These are phyloP conservation scores for Alternaria atra DNA, from an alignment of 2,329 filamentous ascomycete genomes.

Conservation along the genomic window DNA sequence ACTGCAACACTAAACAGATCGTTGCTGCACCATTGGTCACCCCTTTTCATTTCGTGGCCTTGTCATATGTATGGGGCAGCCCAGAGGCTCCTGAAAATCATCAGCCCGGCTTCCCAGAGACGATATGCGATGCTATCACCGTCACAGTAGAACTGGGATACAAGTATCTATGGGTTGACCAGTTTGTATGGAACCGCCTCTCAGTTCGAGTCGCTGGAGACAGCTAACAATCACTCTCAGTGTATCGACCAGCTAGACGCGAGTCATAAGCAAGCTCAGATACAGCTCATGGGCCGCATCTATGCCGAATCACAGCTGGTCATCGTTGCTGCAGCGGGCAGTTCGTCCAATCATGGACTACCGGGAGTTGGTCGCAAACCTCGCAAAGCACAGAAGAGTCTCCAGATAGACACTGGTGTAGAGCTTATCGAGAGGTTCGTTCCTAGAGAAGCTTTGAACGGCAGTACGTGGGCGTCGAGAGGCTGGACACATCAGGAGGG, in stretches of 20 bases:
- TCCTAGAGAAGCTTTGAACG: not conserved
- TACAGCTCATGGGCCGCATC: not conserved
- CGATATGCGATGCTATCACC: not conserved
- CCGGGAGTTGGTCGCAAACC: not conserved
- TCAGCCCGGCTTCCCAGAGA: rapidly evolving
- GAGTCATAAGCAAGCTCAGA: not conserved
- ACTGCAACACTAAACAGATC: not conserved
- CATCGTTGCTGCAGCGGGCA: not conserved
- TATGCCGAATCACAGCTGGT: not conserved
- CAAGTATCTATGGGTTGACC: not conserved
- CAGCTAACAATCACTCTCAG: not conserved
- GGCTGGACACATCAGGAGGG: not conserved
- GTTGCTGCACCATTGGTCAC: rapidly evolving
- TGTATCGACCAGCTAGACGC: not conserved
- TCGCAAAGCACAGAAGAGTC: rapidly evolving
- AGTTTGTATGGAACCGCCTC: not conserved
- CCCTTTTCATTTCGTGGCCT: not conserved
- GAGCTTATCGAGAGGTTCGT: not conserved
- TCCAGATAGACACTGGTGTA: not conserved
- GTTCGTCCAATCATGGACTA: not conserved
- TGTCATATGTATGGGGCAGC: not conserved
- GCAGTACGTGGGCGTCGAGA: not conserved
- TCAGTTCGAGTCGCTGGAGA: rapidly evolving
- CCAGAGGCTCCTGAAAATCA: rapidly evolving
- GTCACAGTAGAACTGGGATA: not conserved